Percentiles rank a stretch among this genome's conserved stretches.
Conservation (phyloP, 2,329 filamentous ascomycete genomes). For the Clonostachys sp. region DNA sequence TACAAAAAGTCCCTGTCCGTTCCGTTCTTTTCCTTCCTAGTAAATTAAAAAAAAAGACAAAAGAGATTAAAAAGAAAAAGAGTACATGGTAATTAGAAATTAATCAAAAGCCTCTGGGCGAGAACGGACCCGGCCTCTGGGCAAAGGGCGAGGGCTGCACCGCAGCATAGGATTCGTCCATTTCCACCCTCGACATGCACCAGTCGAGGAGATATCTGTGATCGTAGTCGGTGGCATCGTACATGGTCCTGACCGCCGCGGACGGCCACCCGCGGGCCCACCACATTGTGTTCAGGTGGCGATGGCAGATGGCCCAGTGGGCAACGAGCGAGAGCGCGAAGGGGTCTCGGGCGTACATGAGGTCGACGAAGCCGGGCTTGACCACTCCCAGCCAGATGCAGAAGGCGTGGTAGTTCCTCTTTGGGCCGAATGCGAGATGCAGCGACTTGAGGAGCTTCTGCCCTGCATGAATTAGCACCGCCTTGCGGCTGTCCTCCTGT, state of each 20-base stretch:
- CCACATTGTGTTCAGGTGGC: conserved; percentile 2
- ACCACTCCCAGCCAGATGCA: conserved; percentile 4
- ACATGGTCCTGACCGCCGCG: neutral
- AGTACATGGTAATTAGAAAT: too few relatives aligned
- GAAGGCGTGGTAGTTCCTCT: neutral
- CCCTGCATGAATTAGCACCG: neutral
- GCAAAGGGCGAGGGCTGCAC: too few relatives aligned
- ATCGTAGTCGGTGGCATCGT: neutral
- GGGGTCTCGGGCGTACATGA: conserved; percentile 1
- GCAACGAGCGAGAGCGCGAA: conserved; percentile 3
- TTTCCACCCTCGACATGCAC: neutral
- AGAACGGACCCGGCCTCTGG: too few relatives aligned
- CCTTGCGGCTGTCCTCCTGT: neutral
- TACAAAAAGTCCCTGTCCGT: too few relatives aligned
- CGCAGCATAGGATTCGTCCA: too few relatives aligned
- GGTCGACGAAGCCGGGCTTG: neutral
- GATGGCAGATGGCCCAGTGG: conserved; percentile 2
- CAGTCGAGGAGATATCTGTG: conserved; percentile 3
- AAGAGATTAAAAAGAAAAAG: too few relatives aligned
- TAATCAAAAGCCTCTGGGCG: too few relatives aligned
- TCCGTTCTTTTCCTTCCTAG: too few relatives aligned
- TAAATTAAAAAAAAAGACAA: too few relatives aligned
- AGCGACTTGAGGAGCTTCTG: neutral
- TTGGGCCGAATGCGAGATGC: neutral
- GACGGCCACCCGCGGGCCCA: conserved; percentile 4